Evolutionary conservation across 768 basidiomycete species (phyloP).

Genomic region (Lentinula sp.): DNA sequence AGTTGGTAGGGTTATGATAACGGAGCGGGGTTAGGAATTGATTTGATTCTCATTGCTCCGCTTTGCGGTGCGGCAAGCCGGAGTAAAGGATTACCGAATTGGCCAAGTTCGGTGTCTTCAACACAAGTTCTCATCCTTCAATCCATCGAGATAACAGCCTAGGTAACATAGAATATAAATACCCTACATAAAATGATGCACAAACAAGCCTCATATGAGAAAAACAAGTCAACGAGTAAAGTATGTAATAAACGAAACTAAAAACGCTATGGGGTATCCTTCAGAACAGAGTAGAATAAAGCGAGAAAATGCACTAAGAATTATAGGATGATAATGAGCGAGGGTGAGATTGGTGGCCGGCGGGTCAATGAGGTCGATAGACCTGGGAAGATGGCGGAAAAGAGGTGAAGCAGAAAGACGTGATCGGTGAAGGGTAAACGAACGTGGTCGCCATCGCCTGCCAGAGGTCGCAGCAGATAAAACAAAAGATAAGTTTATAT

Average conservation of each 20-base stretch:
- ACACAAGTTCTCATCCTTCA: background rate
- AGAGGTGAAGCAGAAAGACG: conserved; percentile 18
- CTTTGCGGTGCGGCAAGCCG: background rate
- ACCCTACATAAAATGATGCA: conserved; percentile 16
- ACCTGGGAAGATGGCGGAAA: conserved; percentile 12
- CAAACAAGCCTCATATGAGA: conserved; percentile 21
- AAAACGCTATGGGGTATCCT: background rate
- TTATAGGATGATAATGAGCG: background rate
- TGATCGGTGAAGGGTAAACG: conserved; percentile 9
- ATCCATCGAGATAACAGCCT: conserved; percentile 4
- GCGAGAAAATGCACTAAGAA: background rate
- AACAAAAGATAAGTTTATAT: conserved; percentile 39
- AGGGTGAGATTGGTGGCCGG: background rate
- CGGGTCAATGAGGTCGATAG: background rate
- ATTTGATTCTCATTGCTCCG: background rate
- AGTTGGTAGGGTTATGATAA: background rate
- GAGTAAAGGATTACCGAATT: background rate
- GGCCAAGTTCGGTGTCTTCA: background rate
- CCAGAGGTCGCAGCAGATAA: conserved; percentile 11
- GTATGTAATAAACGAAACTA: conserved; percentile 14
- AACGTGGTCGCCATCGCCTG: conserved; percentile 10
- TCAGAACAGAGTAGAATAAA: background rate
- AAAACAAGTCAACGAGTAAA: conserved; percentile 18
- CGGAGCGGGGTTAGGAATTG: conserved; percentile 5
- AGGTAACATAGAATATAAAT: conserved; percentile 10